These are phyloP conservation scores for Margaritispora aquatica DNA, from an alignment of 495 filamentous ascomycete genomes.

Conservation along the genomic window DNA sequence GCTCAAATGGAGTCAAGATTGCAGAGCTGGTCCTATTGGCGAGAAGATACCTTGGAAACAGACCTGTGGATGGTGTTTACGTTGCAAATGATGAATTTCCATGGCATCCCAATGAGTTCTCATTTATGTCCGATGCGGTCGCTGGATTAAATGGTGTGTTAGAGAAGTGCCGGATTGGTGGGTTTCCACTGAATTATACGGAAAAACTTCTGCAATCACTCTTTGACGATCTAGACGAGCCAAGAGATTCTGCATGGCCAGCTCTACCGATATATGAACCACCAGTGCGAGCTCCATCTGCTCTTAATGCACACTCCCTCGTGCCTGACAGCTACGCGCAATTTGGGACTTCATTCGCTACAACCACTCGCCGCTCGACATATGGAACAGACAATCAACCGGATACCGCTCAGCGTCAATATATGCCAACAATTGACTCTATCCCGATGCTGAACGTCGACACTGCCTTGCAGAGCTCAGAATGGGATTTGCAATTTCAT, in stretches of 20 bases:
- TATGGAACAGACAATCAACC: background rate
- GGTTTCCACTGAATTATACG: conserved; percentile 11
- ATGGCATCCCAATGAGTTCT: conserved; percentile 10
- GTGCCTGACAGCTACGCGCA: background rate
- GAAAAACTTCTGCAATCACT: conserved; percentile 2
- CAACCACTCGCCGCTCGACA: background rate
- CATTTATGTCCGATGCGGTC: conserved; percentile 2
- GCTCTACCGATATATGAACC: background rate
- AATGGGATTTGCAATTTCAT: background rate
- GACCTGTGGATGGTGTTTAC: conserved; percentile 1
- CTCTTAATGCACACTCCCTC: background rate
- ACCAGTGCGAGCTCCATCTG: background rate
- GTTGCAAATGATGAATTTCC: conserved; percentile 4
- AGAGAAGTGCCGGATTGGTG: conserved; percentile 11
- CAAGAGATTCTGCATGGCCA: conserved; percentile 4
- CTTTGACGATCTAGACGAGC: background rate
- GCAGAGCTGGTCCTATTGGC: conserved; percentile 17
- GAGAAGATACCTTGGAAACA: conserved; percentile 10
- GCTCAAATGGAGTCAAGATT: conserved; percentile 1
- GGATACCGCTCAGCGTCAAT: background rate
- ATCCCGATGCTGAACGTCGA: background rate
- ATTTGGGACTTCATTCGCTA: background rate
- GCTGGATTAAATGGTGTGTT: conserved; percentile 1
- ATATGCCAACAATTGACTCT: background rate
- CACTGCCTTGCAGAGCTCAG: background rate